Conservation (phyloP, 1,284 basidiomycete species). For the Microbotryum scabiosae region DNA sequence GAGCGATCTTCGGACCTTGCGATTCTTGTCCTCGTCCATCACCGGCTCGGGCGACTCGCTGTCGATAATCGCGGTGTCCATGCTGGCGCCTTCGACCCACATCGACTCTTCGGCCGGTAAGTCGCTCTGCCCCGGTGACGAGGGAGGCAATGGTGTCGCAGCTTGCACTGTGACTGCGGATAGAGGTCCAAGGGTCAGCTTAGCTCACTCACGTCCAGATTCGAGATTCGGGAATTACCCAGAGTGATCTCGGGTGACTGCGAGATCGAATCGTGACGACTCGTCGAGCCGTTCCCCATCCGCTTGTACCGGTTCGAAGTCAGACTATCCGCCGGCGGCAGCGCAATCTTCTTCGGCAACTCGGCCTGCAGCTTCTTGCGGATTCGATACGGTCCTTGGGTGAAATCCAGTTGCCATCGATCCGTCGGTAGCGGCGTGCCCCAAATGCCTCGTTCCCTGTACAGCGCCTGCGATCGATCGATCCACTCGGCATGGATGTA, state of each 20-base stretch:
- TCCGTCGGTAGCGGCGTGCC: neutral
- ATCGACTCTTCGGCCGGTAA: neutral
- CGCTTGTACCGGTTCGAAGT: no score
- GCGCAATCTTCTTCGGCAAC: neutral
- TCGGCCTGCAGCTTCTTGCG: slow-evolving; percentile 15
- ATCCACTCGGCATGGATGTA: slow-evolving; percentile 6
- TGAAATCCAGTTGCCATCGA: slow-evolving; percentile 11
- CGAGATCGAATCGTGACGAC: neutral
- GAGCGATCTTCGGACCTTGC: slow-evolving; percentile 47
- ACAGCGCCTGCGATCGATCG: neutral
- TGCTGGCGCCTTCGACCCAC: neutral
- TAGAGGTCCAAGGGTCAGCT: neutral
- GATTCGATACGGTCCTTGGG: slow-evolving; percentile 13
- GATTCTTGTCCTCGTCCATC: slow-evolving; percentile 58
- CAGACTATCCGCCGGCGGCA: neutral
- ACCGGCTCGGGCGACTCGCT: slow-evolving; percentile 31
- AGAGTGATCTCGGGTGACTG: neutral
- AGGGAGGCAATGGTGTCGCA: no score
- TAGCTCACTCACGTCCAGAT: neutral
- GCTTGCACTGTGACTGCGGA: no score
- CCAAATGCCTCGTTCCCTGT: slow-evolving; percentile 8
- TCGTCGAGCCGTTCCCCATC: neutral
- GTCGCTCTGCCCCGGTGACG: no score
- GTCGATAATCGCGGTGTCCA: neutral
- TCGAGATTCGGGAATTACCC: neutral